Evolutionary conservation across 2,329 filamentous ascomycete genomes (phyloP).

Genomic region (Gremmenia infestans): DNA sequence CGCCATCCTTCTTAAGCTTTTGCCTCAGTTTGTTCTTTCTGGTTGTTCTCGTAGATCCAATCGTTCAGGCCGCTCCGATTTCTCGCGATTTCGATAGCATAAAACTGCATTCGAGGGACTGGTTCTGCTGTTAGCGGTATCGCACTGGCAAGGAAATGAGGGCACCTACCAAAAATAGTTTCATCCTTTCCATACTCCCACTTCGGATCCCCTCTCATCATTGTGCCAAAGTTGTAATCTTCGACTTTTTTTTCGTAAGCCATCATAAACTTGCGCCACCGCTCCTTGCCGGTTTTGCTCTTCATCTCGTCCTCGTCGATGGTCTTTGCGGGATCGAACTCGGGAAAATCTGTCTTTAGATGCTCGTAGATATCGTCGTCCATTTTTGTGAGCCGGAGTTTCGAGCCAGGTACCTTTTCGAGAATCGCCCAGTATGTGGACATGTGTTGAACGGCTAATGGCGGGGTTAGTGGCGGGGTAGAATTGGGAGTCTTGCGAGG

Average conservation of each 20-base stretch:
- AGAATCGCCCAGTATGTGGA: slow-evolving; percentile 96
- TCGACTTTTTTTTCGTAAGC: slow-evolving; percentile 91
- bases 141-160: background rate
- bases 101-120: slow-evolving; percentile 72
- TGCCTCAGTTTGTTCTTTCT: slow-evolving; percentile 44
- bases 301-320: slow-evolving; percentile 96
- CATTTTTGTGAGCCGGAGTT: slow-evolving; percentile 83
- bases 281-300: slow-evolving; percentile 90
- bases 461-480: slow-evolving; percentile 23
- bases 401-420: slow-evolving; percentile 83
- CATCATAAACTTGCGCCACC: slow-evolving; percentile 93
- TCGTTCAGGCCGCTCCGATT: slow-evolving; percentile 90
- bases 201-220: slow-evolving; percentile 74
- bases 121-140: slow-evolving; percentile 8
- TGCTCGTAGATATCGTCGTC: slow-evolving; percentile 94
- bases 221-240: slow-evolving; percentile 97
- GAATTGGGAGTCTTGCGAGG: background rate
- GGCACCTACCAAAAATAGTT: slow-evolving; percentile 76
- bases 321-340: slow-evolving; percentile 76
- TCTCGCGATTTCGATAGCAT: slow-evolving; percentile 69
- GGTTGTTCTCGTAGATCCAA: slow-evolving; percentile 87
- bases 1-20: slow-evolving; percentile 6
- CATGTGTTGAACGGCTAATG: slow-evolving; percentile 81
- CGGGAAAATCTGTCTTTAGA: slow-evolving; percentile 82
- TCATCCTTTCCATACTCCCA: slow-evolving; percentile 82